phyloP scores from a whole-genome alignment of 2,329 filamentous ascomycete species.

The Cercospora sp. region DNA sequence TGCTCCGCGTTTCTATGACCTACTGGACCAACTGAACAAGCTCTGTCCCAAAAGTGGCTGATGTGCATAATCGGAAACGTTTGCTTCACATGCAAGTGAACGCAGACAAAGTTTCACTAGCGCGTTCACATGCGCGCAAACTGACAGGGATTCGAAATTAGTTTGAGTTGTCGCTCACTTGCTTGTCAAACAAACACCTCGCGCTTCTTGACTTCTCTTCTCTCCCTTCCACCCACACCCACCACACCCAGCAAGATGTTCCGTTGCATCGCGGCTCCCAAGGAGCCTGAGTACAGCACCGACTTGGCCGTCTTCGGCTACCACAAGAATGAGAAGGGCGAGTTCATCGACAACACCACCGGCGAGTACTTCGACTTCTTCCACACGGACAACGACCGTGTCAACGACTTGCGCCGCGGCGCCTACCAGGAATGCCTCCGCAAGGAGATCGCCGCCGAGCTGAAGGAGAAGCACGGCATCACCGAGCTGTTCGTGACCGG shows the following conservation, averaged over 20 bases:
- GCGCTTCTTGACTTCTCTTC: not conserved
- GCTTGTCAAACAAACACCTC: not conserved
- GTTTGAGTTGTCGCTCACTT: not conserved
- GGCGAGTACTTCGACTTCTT: slow-evolving; percentile 73
- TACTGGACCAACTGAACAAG: not conserved
- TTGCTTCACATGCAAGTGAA: slow-evolving; percentile 12
- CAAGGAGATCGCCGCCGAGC: slow-evolving; percentile 29
- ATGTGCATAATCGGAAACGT: not conserved
- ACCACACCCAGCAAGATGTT: slow-evolving; percentile 62
- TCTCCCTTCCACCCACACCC: not conserved
- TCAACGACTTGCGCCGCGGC: slow-evolving; percentile 71
- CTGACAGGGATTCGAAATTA: not conserved
- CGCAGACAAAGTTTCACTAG: not conserved
- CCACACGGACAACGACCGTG: slow-evolving; percentile 69
- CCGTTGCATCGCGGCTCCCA: slow-evolving; percentile 65
- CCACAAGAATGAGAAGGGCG: slow-evolving; percentile 25
- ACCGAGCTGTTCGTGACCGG: slow-evolving; percentile 33
- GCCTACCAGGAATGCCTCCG: slow-evolving; percentile 59
- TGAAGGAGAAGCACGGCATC: slow-evolving; percentile 27
- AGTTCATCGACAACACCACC: slow-evolving; percentile 43
- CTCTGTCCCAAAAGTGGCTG: not conserved
- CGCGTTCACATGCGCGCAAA: not conserved
- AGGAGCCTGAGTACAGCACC: slow-evolving; percentile 65
- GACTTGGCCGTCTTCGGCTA: slow-evolving; percentile 73
- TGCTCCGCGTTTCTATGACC: not conserved